Evolutionary conservation across 2,329 filamentous ascomycete genomes (phyloP).

Genomic region (Keithomyces neogunnii): DNA sequence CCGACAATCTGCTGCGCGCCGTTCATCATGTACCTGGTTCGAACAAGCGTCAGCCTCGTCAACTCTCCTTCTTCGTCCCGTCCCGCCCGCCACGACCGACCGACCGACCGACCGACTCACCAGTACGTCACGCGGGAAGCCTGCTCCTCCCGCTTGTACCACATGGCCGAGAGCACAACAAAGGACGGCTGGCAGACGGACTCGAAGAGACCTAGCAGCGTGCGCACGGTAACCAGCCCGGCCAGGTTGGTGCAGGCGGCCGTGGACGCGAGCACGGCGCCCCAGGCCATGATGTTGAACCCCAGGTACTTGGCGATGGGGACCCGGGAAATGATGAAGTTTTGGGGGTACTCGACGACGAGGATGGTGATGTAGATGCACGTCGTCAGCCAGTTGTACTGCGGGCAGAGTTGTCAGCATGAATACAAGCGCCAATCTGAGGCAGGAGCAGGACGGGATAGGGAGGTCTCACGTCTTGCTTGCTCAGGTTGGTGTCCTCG

Average conservation of each 20-base stretch:
- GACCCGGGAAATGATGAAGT: constrained; percentile 48
- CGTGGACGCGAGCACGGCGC: constrained; percentile 49
- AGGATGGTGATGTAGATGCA: constrained; percentile 68
- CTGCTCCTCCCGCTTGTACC: constrained; percentile 64
- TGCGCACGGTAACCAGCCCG: constrained; percentile 51
- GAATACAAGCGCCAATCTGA: not conserved
- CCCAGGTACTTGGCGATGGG: constrained; percentile 61
- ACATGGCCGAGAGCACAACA: constrained; percentile 58
- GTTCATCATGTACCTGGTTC: constrained; percentile 60
- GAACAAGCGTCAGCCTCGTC: no score
- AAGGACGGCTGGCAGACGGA: constrained; percentile 62
- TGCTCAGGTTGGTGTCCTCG: constrained; percentile 29
- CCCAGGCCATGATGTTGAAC: constrained; percentile 58
- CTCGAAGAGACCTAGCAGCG: constrained; percentile 63
- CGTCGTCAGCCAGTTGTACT: constrained; percentile 65
- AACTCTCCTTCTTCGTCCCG: no score
- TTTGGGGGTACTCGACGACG: constrained; percentile 65
- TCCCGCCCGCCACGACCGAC: no score
- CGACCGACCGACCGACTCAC: constrained; percentile 26
- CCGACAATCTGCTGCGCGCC: constrained; percentile 65
- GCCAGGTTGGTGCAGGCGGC: constrained; percentile 53
- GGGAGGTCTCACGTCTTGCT: not conserved
- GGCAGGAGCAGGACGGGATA: not conserved
- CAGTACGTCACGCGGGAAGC: constrained; percentile 59
- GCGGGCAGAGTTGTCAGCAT: constrained; percentile 1